A percentile compares a stretch with the other conserved stretches of the same genome.
Evolutionary conservation across 257 asterid genomes (phyloP).

Genomic region (Primulina tabacum): DNA sequence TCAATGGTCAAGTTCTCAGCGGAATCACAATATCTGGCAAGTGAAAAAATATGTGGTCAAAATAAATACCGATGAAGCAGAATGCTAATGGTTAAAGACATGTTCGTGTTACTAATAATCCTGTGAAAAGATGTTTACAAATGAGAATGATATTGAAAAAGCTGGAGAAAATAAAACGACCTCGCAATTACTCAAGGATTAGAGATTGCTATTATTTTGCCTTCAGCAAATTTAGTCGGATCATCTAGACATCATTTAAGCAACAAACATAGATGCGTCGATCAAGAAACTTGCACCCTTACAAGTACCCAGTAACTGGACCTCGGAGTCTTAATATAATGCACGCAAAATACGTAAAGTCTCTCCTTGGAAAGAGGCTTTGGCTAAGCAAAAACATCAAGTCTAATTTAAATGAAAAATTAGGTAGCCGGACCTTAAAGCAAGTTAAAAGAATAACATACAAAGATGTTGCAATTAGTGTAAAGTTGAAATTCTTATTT

Average conservation of each 20-base stretch:
- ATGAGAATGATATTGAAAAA: not conserved
- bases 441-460: not conserved
- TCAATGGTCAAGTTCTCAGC: slow-evolving; percentile 74
- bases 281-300: not conserved
- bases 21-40: slow-evolving; percentile 71
- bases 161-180: not conserved
- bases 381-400: too few relatives aligned
- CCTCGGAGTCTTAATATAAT: not conserved
- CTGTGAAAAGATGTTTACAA: not conserved
- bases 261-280: not conserved
- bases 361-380: not conserved
- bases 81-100: not conserved
- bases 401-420: not conserved
- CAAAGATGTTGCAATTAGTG: not conserved
- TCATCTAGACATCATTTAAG: not conserved
- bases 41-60: not conserved
- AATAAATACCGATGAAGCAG: not conserved
- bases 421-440: too few relatives aligned
- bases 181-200: not conserved
- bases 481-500: too few relatives aligned
- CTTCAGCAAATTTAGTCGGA: not conserved
- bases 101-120: not conserved
- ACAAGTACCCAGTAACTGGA: not conserved
- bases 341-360: not conserved
- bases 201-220: not conserved